phyloP scores from a whole-genome alignment of 169 alveolate genomes.

The Babesia bigemina region DNA sequence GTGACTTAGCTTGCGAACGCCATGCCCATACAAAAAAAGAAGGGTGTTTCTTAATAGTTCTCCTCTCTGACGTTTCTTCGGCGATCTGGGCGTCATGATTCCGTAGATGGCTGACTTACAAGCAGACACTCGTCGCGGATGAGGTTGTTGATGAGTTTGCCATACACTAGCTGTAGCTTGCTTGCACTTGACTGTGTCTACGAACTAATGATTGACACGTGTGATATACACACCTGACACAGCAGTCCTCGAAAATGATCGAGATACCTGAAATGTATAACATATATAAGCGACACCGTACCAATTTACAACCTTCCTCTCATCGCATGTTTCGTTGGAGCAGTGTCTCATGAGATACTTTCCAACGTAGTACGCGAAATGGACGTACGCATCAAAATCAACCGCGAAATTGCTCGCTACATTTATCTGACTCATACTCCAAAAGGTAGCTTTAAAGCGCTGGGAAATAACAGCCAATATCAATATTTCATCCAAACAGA shows the following conservation, averaged over 20 bases:
- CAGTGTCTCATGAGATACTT: conserved; percentile 56
- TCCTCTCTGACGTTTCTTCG: conserved; percentile 39
- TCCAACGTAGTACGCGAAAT: conserved; percentile 63
- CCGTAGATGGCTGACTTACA: conserved; percentile 16
- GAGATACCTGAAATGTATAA: conserved; percentile 22
- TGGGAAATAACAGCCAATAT: neutral
- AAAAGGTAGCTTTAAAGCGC: neutral
- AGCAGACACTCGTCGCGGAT: conserved; percentile 63
- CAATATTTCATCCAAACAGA: neutral
- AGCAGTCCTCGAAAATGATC: conserved; percentile 12
- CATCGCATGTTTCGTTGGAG: conserved; percentile 45
- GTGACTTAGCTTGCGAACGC: conserved; percentile 54
- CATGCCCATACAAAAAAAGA: conserved; percentile 70
- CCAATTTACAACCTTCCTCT: conserved; percentile 51
- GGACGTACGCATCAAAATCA: conserved; percentile 62
- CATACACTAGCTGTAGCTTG: conserved; percentile 40
- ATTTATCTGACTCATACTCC: neutral
- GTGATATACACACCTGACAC: conserved; percentile 45
- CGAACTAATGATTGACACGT: neutral
- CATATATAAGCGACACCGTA: neutral
- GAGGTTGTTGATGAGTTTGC: conserved; percentile 47
- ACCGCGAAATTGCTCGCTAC: conserved; percentile 13
- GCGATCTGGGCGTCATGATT: conserved; percentile 24
- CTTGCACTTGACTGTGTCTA: conserved; percentile 38
- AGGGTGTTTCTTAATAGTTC: conserved; percentile 45